Evolutionary conservation across 257 asterid species (phyloP).

Genomic region (Solanum bulbocastanum): DNA sequence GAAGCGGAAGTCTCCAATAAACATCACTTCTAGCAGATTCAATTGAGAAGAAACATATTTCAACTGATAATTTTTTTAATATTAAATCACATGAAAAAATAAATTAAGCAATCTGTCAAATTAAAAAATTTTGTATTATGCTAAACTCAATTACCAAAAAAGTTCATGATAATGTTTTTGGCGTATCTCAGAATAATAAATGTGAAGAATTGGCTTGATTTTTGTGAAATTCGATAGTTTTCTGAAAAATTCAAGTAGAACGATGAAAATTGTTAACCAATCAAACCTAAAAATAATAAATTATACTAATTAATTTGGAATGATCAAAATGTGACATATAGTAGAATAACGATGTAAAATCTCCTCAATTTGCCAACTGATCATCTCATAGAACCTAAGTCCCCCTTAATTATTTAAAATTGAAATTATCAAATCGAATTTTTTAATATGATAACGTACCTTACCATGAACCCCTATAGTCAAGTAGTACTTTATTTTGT

Average conservation of each 20-base stretch:
- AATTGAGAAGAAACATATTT: background rate
- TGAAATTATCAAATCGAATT: background rate
- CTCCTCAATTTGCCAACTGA: background rate
- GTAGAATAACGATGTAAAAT: background rate
- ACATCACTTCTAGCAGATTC: background rate
- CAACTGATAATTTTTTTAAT: background rate
- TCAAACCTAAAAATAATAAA: too few species aligned
- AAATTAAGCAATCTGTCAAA: background rate
- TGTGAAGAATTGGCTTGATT: background rate
- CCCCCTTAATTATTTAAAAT: background rate
- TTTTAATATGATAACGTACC: background rate
- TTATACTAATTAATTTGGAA: background rate
- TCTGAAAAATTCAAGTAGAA: background rate
- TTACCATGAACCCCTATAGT: background rate
- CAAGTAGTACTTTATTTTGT: background rate
- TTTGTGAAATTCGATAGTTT: too few species aligned
- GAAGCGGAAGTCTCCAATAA: background rate
- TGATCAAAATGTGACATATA: background rate
- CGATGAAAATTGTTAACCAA: too few species aligned
- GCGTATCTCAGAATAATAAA: background rate
- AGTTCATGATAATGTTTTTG: background rate
- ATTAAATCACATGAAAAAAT: background rate
- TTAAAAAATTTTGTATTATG: too few species aligned
- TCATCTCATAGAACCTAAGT: background rate
- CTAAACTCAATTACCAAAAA: background rate